phyloP scores from a whole-genome alignment of 2,329 filamentous ascomycete species.

The Elsinoe perseae region DNA sequence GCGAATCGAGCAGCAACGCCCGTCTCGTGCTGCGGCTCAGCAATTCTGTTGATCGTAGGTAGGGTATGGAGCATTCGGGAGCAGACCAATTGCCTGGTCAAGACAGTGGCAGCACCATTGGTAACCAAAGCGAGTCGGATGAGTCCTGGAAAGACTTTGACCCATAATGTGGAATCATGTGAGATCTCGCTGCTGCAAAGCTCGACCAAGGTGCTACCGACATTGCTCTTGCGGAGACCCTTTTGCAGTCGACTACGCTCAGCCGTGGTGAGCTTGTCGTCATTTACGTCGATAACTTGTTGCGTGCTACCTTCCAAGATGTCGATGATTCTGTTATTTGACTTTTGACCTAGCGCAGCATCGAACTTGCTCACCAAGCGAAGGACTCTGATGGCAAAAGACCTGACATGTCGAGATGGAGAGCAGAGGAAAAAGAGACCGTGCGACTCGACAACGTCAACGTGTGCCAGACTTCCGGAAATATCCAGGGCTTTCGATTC shows the following conservation, averaged over 20 bases:
- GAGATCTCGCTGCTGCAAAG: slow-evolving; percentile 91
- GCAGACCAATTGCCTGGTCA: slow-evolving; percentile 87
- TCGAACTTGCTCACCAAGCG: slow-evolving; percentile 92
- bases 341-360: slow-evolving; percentile 70
- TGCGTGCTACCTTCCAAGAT: slow-evolving; percentile 86
- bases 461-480: slow-evolving; percentile 81
- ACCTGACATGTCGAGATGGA: slow-evolving; percentile 79
- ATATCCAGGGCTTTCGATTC: slow-evolving; percentile 34
- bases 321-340: slow-evolving; percentile 66
- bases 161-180: slow-evolving; percentile 93
- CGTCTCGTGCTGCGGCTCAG: slow-evolving; percentile 56
- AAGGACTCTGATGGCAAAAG: slow-evolving; percentile 86
- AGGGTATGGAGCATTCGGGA: slow-evolving; percentile 91
- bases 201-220: slow-evolving; percentile 80
- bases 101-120: slow-evolving; percentile 82
- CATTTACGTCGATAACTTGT: slow-evolving; percentile 83
- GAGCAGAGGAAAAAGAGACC: slow-evolving; percentile 96
- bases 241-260: slow-evolving; percentile 88
- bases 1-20: slow-evolving; percentile 34
- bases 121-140: slow-evolving; percentile 84
- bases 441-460: slow-evolving; percentile 94
- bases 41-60: slow-evolving; percentile 68
- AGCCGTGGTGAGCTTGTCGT: slow-evolving; percentile 82
- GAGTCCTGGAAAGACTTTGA: slow-evolving; percentile 94
- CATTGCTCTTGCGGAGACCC: slow-evolving; percentile 75